Conservation (phyloP, 495 filamentous ascomycete genomes). For the Xanthoparmelia taractica region DNA sequence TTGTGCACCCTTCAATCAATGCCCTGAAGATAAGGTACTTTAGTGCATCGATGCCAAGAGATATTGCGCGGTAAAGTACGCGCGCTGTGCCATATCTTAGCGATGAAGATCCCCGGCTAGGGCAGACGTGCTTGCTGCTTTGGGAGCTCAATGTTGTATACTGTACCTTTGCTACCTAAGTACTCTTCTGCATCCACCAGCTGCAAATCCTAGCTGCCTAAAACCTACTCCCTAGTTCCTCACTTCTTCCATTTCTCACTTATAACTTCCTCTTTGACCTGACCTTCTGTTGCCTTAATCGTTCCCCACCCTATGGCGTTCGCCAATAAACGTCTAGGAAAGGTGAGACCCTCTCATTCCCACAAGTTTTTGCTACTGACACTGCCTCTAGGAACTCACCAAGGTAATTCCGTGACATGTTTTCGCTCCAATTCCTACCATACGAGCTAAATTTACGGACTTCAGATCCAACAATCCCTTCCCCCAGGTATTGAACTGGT, state of each 20-base stretch:
- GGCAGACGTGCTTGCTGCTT: neutral
- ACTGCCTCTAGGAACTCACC: conserved; percentile 13
- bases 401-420: conserved; percentile 10
- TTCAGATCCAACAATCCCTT: conserved; percentile 43
- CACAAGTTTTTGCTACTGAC: neutral
- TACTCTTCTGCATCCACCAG: neutral
- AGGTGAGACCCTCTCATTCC: conserved; percentile 30
- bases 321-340: conserved; percentile 42
- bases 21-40: too few relatives aligned
- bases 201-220: neutral
- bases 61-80: neutral
- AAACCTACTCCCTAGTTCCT: neutral
- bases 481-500: conserved; percentile 71
- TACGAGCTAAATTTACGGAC: neutral
- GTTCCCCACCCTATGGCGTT: conserved; percentile 32
- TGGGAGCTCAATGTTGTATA: neutral
- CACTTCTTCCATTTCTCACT: neutral
- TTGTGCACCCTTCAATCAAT: neutral
- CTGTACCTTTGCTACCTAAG: neutral
- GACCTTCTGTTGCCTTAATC: neutral
- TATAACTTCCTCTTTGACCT: neutral
- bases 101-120: neutral
- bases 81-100: neutral
- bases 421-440: neutral
- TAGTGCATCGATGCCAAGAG: neutral